A percentile compares a stretch with the other conserved stretches of the same genome.
Evolutionary conservation across 352 stramenopile species (phyloP).

Genomic region (Aphanomyces cochlioides): DNA sequence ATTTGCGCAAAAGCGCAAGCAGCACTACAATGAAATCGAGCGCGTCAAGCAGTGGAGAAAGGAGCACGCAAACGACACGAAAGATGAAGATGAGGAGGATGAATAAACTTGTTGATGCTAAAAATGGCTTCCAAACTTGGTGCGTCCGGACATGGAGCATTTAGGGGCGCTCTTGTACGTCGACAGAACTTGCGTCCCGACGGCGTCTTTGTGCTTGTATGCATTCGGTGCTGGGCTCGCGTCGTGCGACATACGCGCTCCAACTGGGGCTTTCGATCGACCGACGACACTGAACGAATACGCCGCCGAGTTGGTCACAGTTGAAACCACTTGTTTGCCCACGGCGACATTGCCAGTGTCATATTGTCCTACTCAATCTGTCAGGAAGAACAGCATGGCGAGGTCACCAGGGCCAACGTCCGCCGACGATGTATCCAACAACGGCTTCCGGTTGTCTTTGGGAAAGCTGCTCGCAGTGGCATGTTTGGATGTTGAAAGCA

Average conservation of each 20-base stretch:
- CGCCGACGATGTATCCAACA: slow-evolving; percentile 41
- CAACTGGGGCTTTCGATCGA: slow-evolving; percentile 41
- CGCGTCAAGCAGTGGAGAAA: slow-evolving; percentile 62
- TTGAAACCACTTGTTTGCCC: slow-evolving; percentile 64
- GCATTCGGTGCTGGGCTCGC: slow-evolving; percentile 41
- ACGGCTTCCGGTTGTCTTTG: slow-evolving; percentile 65
- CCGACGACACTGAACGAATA: slow-evolving; percentile 68
- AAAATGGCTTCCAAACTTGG: slow-evolving; percentile 74
- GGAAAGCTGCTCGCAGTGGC: slow-evolving; percentile 57
- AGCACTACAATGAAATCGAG: slow-evolving; percentile 83
- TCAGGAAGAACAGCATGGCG: not conserved
- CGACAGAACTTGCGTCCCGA: slow-evolving; percentile 64
- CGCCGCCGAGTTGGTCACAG: slow-evolving; percentile 41
- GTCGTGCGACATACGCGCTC: slow-evolving; percentile 32
- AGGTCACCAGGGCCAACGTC: slow-evolving; percentile 46
- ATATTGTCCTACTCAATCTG: slow-evolving; percentile 45
- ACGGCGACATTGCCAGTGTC: slow-evolving; percentile 58
- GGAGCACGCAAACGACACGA: slow-evolving; percentile 46
- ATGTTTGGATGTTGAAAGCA: slow-evolving; percentile 68
- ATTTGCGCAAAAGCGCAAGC: slow-evolving; percentile 71
- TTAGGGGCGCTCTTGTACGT: slow-evolving; percentile 59
- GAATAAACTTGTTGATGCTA: slow-evolving; percentile 38
- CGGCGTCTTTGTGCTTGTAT: slow-evolving; percentile 58
- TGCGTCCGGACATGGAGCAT: slow-evolving; percentile 71
- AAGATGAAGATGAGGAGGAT: slow-evolving; percentile 45